A percentile compares a stretch with the other conserved stretches of the same genome.
Conservation (phyloP, 768 basidiomycete species). For the Serendipita sp. region DNA sequence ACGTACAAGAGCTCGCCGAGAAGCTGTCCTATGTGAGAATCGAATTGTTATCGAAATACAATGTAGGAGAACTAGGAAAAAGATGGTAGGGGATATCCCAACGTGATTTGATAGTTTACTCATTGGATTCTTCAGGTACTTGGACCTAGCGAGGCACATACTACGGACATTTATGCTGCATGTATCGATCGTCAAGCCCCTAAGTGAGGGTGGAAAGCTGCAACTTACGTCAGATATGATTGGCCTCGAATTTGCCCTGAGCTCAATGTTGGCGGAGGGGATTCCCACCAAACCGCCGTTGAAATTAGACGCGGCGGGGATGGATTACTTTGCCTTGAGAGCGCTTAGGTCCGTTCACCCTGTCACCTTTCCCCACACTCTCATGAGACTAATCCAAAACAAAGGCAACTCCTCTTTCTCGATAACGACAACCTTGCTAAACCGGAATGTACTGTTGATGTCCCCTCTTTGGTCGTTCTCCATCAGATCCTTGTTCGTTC, state of each 20-base stretch:
- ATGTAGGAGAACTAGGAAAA: slow-evolving; percentile 51
- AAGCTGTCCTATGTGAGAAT: slow-evolving; percentile 69
- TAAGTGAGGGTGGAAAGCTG: slow-evolving; percentile 86
- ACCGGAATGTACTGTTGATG: slow-evolving; percentile 48
- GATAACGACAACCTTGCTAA: slow-evolving; percentile 58
- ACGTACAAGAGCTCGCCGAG: too few relatives aligned
- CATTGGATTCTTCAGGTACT: slow-evolving; percentile 29
- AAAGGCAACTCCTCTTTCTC: slow-evolving; percentile 62
- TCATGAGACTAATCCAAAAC: background rate
- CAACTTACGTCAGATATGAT: slow-evolving; percentile 95
- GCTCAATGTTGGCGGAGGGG: slow-evolving; percentile 43
- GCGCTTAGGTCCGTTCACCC: slow-evolving; percentile 55
- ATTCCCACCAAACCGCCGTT: slow-evolving; percentile 37
- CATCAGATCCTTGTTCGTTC: slow-evolving; percentile 89
- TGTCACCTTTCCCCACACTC: background rate
- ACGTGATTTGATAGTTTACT: background rate
- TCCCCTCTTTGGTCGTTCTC: slow-evolving; percentile 77
- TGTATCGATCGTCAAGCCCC: slow-evolving; percentile 79
- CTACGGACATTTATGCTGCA: slow-evolving; percentile 83
- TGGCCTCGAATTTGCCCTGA: slow-evolving; percentile 83
- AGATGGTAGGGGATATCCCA: slow-evolving; percentile 44
- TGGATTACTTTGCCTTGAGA: slow-evolving; percentile 72
- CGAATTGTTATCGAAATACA: slow-evolving; percentile 58
- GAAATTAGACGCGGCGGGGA: slow-evolving; percentile 61
- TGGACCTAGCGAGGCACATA: slow-evolving; percentile 57